Evolutionary conservation across 2,329 filamentous ascomycete species (phyloP).

Genomic region (Epicoccum sorghinum): DNA sequence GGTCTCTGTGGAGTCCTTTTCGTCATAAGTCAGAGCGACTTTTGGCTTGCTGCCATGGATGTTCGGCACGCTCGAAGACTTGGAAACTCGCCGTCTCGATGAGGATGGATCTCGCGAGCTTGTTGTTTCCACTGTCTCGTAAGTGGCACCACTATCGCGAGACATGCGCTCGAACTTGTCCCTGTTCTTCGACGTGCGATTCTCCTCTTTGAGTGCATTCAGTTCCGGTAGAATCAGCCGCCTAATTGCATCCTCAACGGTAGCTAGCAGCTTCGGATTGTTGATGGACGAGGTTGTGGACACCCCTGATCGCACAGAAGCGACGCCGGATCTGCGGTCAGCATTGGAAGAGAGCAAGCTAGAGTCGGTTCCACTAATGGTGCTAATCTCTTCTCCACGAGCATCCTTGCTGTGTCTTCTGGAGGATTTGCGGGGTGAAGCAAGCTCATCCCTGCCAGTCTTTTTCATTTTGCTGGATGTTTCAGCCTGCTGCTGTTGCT

Average conservation of each 20-base stretch:
- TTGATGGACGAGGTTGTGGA: slow-evolving; percentile 74
- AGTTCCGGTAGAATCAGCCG: slow-evolving; percentile 89
- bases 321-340: slow-evolving; percentile 62
- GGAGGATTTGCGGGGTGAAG: slow-evolving; percentile 40
- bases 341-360: slow-evolving; percentile 66
- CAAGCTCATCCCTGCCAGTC: slow-evolving; percentile 36
- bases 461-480: slow-evolving; percentile 37
- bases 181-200: slow-evolving; percentile 75
- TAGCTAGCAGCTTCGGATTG: slow-evolving; percentile 88
- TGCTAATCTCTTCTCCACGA: slow-evolving; percentile 51
- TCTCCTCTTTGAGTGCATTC: slow-evolving; percentile 87
- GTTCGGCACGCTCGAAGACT: slow-evolving; percentile 66
- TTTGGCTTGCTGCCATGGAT: slow-evolving; percentile 62
- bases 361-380: slow-evolving; percentile 61
- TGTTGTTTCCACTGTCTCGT: slow-evolving; percentile 65
- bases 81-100: slow-evolving; percentile 61
- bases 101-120: slow-evolving; percentile 56
- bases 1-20: slow-evolving; percentile 63
- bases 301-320: slow-evolving; percentile 64
- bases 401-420: slow-evolving; percentile 52
- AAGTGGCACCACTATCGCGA: slow-evolving; percentile 44
- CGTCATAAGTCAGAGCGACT: slow-evolving; percentile 64
- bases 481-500: slow-evolving; percentile 59
- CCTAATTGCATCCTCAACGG: slow-evolving; percentile 91
- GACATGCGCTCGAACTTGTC: slow-evolving; percentile 70